Evolutionary conservation across 208 protist species (phyloP).

Genomic region (Naegleria lovaniensis): DNA sequence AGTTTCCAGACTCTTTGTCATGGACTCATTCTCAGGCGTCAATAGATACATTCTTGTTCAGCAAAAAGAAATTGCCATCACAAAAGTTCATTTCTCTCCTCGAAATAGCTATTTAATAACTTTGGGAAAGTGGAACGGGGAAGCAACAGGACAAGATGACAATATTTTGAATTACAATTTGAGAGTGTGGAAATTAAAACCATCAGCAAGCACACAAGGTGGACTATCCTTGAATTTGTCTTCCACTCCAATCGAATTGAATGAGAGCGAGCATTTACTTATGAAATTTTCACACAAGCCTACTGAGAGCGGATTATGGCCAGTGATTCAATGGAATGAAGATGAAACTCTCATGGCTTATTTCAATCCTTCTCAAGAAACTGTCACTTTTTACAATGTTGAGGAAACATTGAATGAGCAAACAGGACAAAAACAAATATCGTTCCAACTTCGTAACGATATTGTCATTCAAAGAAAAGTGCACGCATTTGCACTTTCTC

Average conservation of each 20-base stretch:
- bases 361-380: background rate
- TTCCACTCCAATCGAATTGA: background rate
- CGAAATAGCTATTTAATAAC: constrained; percentile 15
- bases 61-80: background rate
- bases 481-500: constrained; percentile 3
- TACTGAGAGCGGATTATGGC: background rate
- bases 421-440: background rate
- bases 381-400: background rate
- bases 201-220: background rate
- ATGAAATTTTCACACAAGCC: constrained; percentile 1
- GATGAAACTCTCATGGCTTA: constrained; percentile 8
- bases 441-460: background rate
- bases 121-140: constrained; percentile 17
- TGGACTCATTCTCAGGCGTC: background rate
- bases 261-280: background rate
- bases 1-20: background rate
- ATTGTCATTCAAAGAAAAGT: background rate
- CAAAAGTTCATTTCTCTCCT: background rate
- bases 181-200: background rate
- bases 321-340: constrained; percentile 17
- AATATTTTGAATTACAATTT: background rate
- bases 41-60: background rate
- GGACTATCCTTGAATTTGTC: background rate
- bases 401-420: background rate
- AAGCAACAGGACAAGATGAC: background rate